Evolutionary conservation across 2,329 filamentous ascomycete species (phyloP), one percentile per base, ranked within the genome.

Genomic region (Paecilomyces dactylethromorphus): DNA sequence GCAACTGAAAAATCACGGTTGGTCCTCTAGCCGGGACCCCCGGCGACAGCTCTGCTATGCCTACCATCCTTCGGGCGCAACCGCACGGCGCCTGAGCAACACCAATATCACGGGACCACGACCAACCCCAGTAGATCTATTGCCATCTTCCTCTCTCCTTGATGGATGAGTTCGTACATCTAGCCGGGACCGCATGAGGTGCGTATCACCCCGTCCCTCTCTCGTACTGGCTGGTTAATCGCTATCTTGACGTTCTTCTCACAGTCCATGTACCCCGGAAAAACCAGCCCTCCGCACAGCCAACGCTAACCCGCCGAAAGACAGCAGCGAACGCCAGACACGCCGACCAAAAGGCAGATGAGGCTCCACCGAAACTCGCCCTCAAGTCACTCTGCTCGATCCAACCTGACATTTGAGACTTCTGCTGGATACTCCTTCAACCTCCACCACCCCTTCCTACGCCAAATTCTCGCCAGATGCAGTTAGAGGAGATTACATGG

Each of bases 401-500:
- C 50, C 18, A n/a, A 33, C 7, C 29, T 18, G 39, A 26, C 13
- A 22, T 15, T 53, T n/a, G 33, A 31, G 45, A 31, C 6, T 22
- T 7, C 31, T 53, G 31, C 39, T 53, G 50, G n/a, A 15, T 13
- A 18, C 31, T n/a, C 12, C 32, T 33, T 18, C 33, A 7, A 29
- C 53, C 49, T 45, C 29, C 53, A 13, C 29, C 21, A 31, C 26
- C 24, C 54, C 55, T 51, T 32, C 29, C 15, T 60, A 51, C 52
- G 26, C 26, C 56, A 45, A 39, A 45, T 35, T 35, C 57, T 54
- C 59, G 61, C 68, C 73, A 70, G 71, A 80, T 80, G 78, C 72
- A 65, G 75, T 66, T 69, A 69, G 68, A 68, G 64, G 63, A 65
- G 67, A 68, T 70, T 75, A 76, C 73, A 81, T 81, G 78, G 78